Evolutionary conservation across 805 yeast genomes (phyloP).

Genomic region (Ogataea methanolica): DNA sequence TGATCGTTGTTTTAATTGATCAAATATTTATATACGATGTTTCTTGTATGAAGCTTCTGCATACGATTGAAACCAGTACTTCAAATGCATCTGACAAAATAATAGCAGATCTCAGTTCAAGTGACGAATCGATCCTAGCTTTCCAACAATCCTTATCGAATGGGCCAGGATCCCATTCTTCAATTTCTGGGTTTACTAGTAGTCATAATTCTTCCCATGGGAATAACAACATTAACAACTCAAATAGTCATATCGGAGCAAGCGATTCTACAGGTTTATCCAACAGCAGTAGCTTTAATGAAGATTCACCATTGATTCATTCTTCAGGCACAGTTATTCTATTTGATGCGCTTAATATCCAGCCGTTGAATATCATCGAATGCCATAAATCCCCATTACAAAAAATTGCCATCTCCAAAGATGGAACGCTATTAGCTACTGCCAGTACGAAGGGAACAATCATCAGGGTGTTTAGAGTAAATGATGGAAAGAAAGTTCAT

Average conservation of each 20-base stretch:
- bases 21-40: conserved; percentile 88
- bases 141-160: conserved; percentile 44
- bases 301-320: conserved; percentile 1
- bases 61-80: conserved; percentile 54
- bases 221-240: not conserved
- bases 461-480: conserved; percentile 71
- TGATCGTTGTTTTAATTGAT: conserved; percentile 71
- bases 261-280: too few relatives aligned
- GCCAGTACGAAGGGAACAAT: conserved; percentile 90
- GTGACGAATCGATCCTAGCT: conserved; percentile 46
- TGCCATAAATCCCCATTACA: conserved; percentile 83
- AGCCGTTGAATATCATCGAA: conserved; percentile 75
- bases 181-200: not conserved
- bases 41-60: conserved; percentile 78
- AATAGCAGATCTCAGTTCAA: conserved; percentile 31
- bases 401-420: conserved; percentile 60
- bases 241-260: not conserved
- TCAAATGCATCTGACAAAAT: conserved; percentile 27
- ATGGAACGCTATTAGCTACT: conserved; percentile 80
- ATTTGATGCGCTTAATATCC: conserved; percentile 69
- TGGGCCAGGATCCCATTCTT: not conserved
- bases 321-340: conserved; percentile 65
- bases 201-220: not conserved
- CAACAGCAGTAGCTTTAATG: not conserved
- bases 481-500: conserved; percentile 54